Percentiles rank a stretch among this genome's conserved stretches.
Evolutionary conservation across 306 rosid species (phyloP).

Genomic region (Hippophae rhamnoides): DNA sequence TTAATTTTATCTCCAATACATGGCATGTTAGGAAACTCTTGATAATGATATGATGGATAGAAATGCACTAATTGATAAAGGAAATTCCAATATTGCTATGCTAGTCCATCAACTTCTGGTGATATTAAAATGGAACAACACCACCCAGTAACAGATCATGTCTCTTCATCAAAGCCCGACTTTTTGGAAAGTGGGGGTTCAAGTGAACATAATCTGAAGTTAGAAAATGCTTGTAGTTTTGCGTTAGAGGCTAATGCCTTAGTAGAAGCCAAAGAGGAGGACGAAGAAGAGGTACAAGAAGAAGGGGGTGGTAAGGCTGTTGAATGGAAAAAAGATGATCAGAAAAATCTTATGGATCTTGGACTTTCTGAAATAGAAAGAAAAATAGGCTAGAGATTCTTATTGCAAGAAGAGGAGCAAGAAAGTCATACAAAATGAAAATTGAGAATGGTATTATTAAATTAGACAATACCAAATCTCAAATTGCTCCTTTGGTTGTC

Average conservation of each 20-base stretch:
- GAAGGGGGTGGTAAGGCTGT: slow-evolving; percentile 44
- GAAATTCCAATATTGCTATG: too few species aligned
- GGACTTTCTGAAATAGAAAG: slow-evolving; percentile 80
- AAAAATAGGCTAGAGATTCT: slow-evolving; percentile 68
- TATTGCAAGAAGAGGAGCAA: slow-evolving; percentile 61
- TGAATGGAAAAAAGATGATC: slow-evolving; percentile 84
- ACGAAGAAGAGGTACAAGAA: slow-evolving; percentile 30
- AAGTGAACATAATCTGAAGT: too few species aligned
- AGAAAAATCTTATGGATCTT: slow-evolving; percentile 58
- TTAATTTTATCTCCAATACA: too few species aligned
- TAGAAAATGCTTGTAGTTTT: too few species aligned
- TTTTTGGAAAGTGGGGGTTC: too few species aligned
- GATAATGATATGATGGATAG: slow-evolving; percentile 12
- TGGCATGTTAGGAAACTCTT: not conserved
- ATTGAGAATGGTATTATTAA: slow-evolving; percentile 28
- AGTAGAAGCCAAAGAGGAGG: too few species aligned
- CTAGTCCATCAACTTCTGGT: too few species aligned
- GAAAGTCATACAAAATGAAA: slow-evolving; percentile 27
- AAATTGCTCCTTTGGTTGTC: slow-evolving; percentile 28
- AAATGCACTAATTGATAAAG: slow-evolving; percentile 6
- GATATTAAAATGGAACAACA: too few species aligned
- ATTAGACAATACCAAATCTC: slow-evolving; percentile 19
- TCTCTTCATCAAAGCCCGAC: too few species aligned
- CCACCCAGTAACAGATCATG: too few species aligned
- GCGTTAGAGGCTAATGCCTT: too few species aligned